A percentile compares a stretch with the other conserved stretches of the same genome.
Conservation (phyloP, 176 grass and related monocot genomes). For the Carex scoparia region DNA sequence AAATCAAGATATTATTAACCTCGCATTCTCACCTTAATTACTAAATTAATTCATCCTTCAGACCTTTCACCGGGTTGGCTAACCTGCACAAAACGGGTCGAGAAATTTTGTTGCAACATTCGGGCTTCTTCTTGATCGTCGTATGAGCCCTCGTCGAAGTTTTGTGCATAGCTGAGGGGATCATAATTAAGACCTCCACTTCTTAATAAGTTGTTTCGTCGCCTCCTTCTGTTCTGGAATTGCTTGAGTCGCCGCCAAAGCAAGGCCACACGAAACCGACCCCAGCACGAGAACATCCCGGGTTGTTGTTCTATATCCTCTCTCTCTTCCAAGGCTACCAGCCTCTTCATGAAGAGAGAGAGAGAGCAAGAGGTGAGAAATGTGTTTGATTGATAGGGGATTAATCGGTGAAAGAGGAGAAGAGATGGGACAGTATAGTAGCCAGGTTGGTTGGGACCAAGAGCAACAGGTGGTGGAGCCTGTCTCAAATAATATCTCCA, state of each 20-base stretch:
- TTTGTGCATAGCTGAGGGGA: conserved; percentile 72
- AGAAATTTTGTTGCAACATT: conserved; percentile 32
- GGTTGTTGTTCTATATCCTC: conserved; percentile 13
- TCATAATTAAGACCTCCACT: conserved; percentile 64
- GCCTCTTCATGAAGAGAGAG: conserved; percentile 14
- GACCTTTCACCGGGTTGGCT: neutral
- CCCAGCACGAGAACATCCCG: conserved; percentile 40
- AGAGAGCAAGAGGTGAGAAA: neutral
- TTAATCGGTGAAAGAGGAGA: neutral
- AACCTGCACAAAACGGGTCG: conserved; percentile 48
- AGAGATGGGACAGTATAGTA: neutral
- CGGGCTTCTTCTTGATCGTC: conserved; percentile 35
- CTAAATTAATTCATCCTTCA: neutral
- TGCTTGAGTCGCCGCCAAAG: conserved; percentile 55
- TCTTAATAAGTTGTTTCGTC: conserved; percentile 34
- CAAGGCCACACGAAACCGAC: conserved; percentile 33
- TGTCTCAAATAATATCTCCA: neutral
- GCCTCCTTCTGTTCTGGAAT: conserved; percentile 22
- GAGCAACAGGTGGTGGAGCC: neutral
- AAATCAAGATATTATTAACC: neutral
- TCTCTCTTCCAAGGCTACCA: conserved; percentile 23
- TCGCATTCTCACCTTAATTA: neutral
- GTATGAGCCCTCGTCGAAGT: conserved; percentile 46
- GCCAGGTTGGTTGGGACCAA: conserved; percentile 17
- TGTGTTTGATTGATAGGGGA: conserved; percentile 26